Conservation (phyloP, 2,329 filamentous ascomycete species). For the Hypoxylon sp. region DNA sequence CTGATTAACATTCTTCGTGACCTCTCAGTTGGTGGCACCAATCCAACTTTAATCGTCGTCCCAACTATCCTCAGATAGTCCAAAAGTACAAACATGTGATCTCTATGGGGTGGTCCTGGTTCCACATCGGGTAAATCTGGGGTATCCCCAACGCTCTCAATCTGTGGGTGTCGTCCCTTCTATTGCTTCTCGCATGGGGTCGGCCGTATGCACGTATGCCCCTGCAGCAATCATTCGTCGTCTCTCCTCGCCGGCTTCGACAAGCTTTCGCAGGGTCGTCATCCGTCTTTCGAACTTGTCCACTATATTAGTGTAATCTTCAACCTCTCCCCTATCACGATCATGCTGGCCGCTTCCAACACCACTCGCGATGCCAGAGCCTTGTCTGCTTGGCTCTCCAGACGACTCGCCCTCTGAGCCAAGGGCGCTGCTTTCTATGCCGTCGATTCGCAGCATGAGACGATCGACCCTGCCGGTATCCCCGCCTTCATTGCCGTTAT, state of each 20-base stretch:
- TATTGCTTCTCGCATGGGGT: conserved; percentile 11
- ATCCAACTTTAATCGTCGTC: conserved; percentile 20
- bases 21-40: conserved; percentile 20
- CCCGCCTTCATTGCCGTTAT: conserved; percentile 54
- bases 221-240: conserved; percentile 54
- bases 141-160: conserved; percentile 13
- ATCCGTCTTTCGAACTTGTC: conserved; percentile 73
- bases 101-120: conserved; percentile 9
- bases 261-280: conserved; percentile 67
- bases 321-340: conserved; percentile 51
- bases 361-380: conserved; percentile 52
- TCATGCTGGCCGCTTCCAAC: conserved; percentile 51
- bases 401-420: conserved; percentile 57
- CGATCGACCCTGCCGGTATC: conserved; percentile 56
- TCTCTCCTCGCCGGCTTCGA: conserved; percentile 66
- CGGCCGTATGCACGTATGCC: conserved; percentile 21
- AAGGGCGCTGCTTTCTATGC: conserved; percentile 59
- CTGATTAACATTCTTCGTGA: conserved; percentile 35
- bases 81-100: conserved; percentile 17
- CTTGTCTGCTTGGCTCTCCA: conserved; percentile 49
- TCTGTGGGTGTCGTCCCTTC: conserved; percentile 7
- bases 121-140: conserved; percentile 12
- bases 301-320: conserved; percentile 67
- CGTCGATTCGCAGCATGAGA: conserved; percentile 75
- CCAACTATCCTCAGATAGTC: conserved; percentile 16